Conservation (phyloP, 2,329 filamentous ascomycete genomes). For the Pestalotiopsis sp. region DNA sequence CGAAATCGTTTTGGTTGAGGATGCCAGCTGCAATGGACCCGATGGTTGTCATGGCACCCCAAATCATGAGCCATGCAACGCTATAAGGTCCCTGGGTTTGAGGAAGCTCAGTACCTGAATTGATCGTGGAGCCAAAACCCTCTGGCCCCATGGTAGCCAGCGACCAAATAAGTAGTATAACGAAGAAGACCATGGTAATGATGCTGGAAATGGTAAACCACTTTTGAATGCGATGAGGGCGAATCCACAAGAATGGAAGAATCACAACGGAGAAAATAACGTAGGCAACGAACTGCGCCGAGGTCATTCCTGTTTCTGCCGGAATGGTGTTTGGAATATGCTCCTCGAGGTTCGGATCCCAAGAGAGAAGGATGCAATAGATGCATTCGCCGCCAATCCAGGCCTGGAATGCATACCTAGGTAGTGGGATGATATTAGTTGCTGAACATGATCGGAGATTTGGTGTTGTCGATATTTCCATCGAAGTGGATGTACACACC, state of each 20-base stretch:
- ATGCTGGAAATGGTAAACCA: conserved; percentile 14
- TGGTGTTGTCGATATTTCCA: not conserved
- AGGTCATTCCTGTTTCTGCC: conserved; percentile 20
- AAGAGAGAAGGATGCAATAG: conserved; percentile 17
- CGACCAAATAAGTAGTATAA: conserved; percentile 18
- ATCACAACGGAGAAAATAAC: conserved; percentile 19
- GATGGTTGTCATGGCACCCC: conserved; percentile 31
- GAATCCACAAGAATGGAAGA: conserved; percentile 15
- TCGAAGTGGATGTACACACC: not conserved
- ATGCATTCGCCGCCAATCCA: conserved; percentile 30
- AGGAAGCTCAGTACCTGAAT: conserved; percentile 12
- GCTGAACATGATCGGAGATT: not conserved
- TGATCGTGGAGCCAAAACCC: conserved; percentile 18
- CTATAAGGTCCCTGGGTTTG: not conserved
- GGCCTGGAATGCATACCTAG: conserved; percentile 29
- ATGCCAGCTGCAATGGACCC: conserved; percentile 31
- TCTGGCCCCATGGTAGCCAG: conserved; percentile 15
- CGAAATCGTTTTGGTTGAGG: conserved; percentile 33
- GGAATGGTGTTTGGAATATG: conserved; percentile 29
- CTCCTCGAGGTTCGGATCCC: conserved; percentile 18
- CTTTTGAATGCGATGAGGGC: conserved; percentile 13
- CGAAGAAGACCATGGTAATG: conserved; percentile 14
- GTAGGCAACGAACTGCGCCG: conserved; percentile 16
- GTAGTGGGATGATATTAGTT: not conserved
- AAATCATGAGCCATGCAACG: conserved; percentile 26